Conservation (phyloP, 2,329 filamentous ascomycete genomes). For the Phaeosphaeria sp. region DNA sequence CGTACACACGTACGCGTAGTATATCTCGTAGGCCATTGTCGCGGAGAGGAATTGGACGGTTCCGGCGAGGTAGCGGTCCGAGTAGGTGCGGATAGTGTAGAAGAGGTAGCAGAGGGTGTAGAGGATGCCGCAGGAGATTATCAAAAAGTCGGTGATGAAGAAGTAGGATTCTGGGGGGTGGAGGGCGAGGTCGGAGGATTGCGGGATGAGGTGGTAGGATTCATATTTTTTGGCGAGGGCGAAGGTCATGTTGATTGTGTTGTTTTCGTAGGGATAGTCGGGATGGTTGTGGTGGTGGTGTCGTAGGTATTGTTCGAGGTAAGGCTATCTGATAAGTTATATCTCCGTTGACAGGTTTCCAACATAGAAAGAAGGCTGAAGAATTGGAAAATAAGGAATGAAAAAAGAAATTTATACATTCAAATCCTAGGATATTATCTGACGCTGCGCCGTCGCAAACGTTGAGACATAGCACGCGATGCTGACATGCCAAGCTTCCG, state of each 20-base stretch:
- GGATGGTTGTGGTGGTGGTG: neutral
- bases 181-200: conserved; percentile 56
- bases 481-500: conserved; percentile 32
- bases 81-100: conserved; percentile 47
- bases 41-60: conserved; percentile 37
- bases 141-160: conserved; percentile 51
- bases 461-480: conserved; percentile 5
- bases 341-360: no score
- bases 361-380: neutral
- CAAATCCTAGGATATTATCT: neutral
- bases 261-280: neutral
- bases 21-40: conserved; percentile 51
- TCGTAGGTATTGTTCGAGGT: no score
- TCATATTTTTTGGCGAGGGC: conserved; percentile 40
- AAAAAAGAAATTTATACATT: neutral
- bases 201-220: conserved; percentile 58
- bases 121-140: conserved; percentile 49
- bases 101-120: conserved; percentile 52
- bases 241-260: conserved; percentile 34
- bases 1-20: conserved; percentile 49
- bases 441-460: conserved; percentile 5
- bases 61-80: conserved; percentile 45
- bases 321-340: no score
- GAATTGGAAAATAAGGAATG: neutral
- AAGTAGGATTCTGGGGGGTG: conserved; percentile 50